phyloP scores from a whole-genome alignment of 192 early-diverging fungal species.

The Mortierella alpina region DNA sequence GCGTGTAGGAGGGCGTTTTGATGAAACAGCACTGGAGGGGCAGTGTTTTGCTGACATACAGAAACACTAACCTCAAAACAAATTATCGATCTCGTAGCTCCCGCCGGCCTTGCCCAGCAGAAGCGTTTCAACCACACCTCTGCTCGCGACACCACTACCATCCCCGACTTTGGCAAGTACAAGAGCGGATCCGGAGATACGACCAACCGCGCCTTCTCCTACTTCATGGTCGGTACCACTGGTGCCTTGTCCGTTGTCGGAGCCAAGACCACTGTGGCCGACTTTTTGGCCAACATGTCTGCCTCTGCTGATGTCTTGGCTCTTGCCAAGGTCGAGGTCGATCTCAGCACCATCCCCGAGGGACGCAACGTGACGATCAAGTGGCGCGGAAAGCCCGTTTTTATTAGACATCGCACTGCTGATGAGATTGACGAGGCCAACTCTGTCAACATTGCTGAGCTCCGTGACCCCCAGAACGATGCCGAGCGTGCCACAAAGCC shows the following conservation, averaged over 20 bases:
- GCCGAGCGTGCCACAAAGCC: conserved; percentile 89
- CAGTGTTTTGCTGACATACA: too few species aligned
- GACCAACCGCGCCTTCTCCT: conserved; percentile 84
- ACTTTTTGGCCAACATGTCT: conserved; percentile 86
- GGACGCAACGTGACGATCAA: conserved; percentile 98
- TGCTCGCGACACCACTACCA: conserved; percentile 67
- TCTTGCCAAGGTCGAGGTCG: conserved; percentile 97
- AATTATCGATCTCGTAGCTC: conserved; percentile 2
- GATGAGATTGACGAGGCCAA: conserved; percentile 96
- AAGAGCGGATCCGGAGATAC: conserved; percentile 68
- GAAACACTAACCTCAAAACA: too few species aligned
- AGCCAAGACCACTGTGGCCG: conserved; percentile 90
- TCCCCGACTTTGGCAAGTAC: conserved; percentile 85
- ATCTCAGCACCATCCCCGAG: conserved; percentile 90
- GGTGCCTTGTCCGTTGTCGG: conserved; percentile 83
- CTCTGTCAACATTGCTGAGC: conserved; percentile 76
- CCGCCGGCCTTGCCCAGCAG: conserved; percentile 44
- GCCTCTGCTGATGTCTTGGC: conserved; percentile 99
- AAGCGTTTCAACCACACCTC: conserved; percentile 58
- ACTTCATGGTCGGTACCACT: conserved; percentile 94
- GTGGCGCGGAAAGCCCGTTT: conserved; percentile 99
- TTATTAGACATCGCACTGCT: conserved; percentile 95
- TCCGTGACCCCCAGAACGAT: conserved; percentile 94
- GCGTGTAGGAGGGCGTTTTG: too few species aligned
- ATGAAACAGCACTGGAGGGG: too few species aligned